Base-by-base conservation (phyloP, 1,284 basidiomycete genomes). In the Sanguinoderma infundibulare region DNA sequence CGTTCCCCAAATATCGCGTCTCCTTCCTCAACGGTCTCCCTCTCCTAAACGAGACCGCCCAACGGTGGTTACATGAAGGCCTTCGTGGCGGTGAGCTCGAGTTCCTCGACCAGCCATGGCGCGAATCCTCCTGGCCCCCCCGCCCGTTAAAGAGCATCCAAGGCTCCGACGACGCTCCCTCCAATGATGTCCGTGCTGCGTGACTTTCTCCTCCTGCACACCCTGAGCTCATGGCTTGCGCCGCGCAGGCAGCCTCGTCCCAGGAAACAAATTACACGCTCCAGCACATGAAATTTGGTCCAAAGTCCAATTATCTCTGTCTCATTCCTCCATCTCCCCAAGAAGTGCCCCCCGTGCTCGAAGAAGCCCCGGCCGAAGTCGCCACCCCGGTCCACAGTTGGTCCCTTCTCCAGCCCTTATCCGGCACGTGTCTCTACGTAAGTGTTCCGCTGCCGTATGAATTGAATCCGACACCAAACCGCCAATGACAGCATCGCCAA, bases 1-100 rank as follows among this genome's bases (percentile, higher is more conserved):
- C 93, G 0, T 94, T 90, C 73, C 94, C 94, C 57, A 96, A 96
- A 74, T 94, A 88, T 74, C 83, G 87, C 54, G 87, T 96, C 66
- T 79, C 87, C 49, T 96, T 93, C 75, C 84, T 96, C 69, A 92
- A 93, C 72, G 84, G 87, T 61, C 83, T 89, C 17, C 93, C 94
- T n/a, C 75, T 96, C 59, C 75, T 83, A 8, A 87, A 88, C 69
- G 79, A 87, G 44, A 94, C 93, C 12, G 94, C 92, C 8, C 79
- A 87, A 64, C 79, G 81, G 47, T 93, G 90, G 90, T 81, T 92
- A 24, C 74, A 75, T 28, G 73, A 86, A 20, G 93, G 92, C 32
- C 79, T 95, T 35, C 81, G 74, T 51, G 88, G 87, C 50, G 92
- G 91, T 34, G 86, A 92, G 70, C 80, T 76, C 53, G 90, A 95